Base-by-base conservation (phyloP, 1,284 basidiomycete species). In the Ustilago vetiveriae region DNA sequence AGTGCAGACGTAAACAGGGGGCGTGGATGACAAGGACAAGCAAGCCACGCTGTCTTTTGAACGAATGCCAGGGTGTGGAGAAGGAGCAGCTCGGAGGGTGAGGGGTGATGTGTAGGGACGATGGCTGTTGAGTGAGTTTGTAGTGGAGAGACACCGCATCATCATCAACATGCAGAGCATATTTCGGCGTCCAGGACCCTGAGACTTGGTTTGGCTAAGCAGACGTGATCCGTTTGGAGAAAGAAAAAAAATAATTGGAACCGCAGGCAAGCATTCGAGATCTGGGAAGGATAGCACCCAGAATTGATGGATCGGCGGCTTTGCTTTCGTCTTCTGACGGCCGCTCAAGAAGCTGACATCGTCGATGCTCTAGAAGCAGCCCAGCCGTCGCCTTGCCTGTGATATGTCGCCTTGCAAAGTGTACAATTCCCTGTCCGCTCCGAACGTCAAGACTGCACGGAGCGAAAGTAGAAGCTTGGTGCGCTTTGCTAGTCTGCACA, bases 231-330 rank as follows among this genome's bases (percentile, higher is more conserved):
- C 30, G 6, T 16, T 10, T 6, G 32, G n/a, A 33, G 32, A 33
- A 8, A 16, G 33, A 48, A 40, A 41, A 23, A 21, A 27, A n/a
- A n/a, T n/a, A n/a, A n/a, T n/a, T n/a, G n/a, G n/a, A n/a, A n/a
- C n/a, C n/a, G n/a, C n/a, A n/a, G n/a, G n/a, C n/a, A n/a, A n/a
- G n/a, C n/a, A n/a, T n/a, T n/a, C n/a, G n/a, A n/a, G n/a, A n/a
- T n/a, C n/a, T n/a, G n/a, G n/a, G n/a, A n/a, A n/a, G 8, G 33
- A 35, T 16, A 22, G 17, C 26, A 52, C 41, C 50, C 60, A 64
- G 62, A 24, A 49, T 57, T 57, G 17, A 42, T 26, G 49, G 54
- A 64, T 53, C 49, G 54, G 60, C 54, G 39, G 48, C 40, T 30
- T 37, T 35, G 29, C 41, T 21, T 19, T 21, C n/a, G n/a, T n/a